Evolutionary conservation across 2,329 filamentous ascomycete genomes (phyloP).

Genomic region (Colletotrichum australisinense): DNA sequence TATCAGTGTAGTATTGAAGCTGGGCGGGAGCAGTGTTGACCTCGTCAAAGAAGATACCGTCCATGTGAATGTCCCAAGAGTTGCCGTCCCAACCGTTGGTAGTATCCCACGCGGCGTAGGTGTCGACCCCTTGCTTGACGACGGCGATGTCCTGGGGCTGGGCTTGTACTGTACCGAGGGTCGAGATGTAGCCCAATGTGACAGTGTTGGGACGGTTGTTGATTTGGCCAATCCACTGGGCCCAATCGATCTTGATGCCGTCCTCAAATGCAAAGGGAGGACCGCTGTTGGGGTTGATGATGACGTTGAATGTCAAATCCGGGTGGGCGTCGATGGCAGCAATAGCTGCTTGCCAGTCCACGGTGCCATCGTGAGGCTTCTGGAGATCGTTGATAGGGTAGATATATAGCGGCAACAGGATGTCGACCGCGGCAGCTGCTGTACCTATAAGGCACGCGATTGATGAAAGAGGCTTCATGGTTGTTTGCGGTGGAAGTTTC

Average conservation of each 20-base stretch:
- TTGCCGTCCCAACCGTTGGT: not conserved
- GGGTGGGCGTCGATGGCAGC: constrained; percentile 17
- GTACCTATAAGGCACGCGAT: not conserved
- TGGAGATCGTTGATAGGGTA: constrained; percentile 7
- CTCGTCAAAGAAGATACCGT: constrained; percentile 18
- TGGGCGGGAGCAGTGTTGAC: not conserved
- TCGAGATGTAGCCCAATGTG: constrained; percentile 18
- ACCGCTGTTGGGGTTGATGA: constrained; percentile 8
- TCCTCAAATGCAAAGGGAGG: constrained; percentile 6
- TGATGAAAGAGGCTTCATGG: not conserved
- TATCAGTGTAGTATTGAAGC: constrained; percentile 10
- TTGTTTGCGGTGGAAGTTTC: not conserved
- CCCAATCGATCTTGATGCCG: constrained; percentile 20
- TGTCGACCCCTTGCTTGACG: constrained; percentile 5
- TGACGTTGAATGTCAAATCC: constrained; percentile 6
- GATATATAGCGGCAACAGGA: constrained; percentile 7
- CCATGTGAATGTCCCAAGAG: not conserved
- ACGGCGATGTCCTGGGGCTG: not conserved
- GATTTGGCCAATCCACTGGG: constrained; percentile 15
- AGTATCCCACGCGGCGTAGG: not conserved
- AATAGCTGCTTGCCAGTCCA: constrained; percentile 7
- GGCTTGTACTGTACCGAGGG: constrained; percentile 1
- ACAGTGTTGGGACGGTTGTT: constrained; percentile 7
- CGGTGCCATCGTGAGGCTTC: constrained; percentile 1
- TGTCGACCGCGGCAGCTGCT: not conserved